A percentile compares a stretch with the other conserved stretches of the same genome.
Evolutionary conservation across 768 basidiomycete species (phyloP).

Genomic region (Asterophora lycoperdoides): DNA sequence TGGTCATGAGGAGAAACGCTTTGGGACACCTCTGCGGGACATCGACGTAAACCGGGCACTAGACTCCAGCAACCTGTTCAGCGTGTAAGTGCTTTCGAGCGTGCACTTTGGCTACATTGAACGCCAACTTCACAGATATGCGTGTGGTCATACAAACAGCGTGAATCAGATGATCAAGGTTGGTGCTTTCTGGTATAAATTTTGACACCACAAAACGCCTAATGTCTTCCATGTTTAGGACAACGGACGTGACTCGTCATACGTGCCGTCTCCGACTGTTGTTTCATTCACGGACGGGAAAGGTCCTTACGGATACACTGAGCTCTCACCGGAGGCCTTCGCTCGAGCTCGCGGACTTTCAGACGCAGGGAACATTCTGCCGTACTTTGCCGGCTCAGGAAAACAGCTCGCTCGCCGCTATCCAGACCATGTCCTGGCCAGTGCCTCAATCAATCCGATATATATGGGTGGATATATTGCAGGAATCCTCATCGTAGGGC

Average conservation of each 20-base stretch:
- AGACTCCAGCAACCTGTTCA: conserved; percentile 24
- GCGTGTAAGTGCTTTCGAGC: conserved; percentile 19
- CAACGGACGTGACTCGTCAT: conserved; percentile 34
- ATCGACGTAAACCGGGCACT: conserved; percentile 20
- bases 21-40: conserved; percentile 17
- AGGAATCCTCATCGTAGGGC: conserved; percentile 26
- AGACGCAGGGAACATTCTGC: conserved; percentile 37
- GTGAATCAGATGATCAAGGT: conserved; percentile 35
- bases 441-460: conserved; percentile 20
- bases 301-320: conserved; percentile 35
- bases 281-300: conserved; percentile 34
- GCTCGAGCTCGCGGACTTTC: conserved; percentile 32
- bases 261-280: conserved; percentile 39
- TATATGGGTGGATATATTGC: conserved; percentile 23
- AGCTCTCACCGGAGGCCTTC: conserved; percentile 29
- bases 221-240: conserved; percentile 21
- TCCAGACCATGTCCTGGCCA: conserved; percentile 26
- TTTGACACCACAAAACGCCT: not conserved
- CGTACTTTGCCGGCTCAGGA: conserved; percentile 38
- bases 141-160: conserved; percentile 32
- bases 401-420: conserved; percentile 33
- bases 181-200: not conserved
- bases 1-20: conserved; percentile 18
- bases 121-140: conserved; percentile 18
- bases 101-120: not conserved